These are phyloP conservation scores for Ceratocystis papillata DNA, from an alignment of 2,329 filamentous ascomycete species.

Conservation along the genomic window DNA sequence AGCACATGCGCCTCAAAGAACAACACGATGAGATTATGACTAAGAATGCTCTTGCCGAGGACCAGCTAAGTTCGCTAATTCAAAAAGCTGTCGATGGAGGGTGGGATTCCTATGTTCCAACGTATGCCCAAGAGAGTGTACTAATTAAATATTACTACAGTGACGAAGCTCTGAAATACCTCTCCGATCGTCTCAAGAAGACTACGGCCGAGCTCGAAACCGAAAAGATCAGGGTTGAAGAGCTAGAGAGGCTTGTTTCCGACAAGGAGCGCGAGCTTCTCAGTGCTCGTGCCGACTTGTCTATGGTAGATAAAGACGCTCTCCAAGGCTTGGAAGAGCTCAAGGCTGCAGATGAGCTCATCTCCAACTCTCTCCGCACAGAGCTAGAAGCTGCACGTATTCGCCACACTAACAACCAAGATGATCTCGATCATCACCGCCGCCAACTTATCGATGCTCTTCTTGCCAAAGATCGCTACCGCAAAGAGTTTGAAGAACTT, in stretches of 20 bases:
- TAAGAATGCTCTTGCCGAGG: conserved; percentile 46
- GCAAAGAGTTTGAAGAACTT: conserved; percentile 42
- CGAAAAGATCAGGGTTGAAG: conserved; percentile 35
- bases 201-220: conserved; percentile 40
- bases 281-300: conserved; percentile 43
- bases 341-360: conserved; percentile 48
- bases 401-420: conserved; percentile 39
- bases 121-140: neutral
- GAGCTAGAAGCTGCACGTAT: conserved; percentile 47
- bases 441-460: conserved; percentile 50
- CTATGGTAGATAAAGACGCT: conserved; percentile 44
- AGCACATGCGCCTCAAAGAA: conserved; percentile 42
- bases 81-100: conserved; percentile 43
- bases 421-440: conserved; percentile 48
- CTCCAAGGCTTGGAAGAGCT: conserved; percentile 46
- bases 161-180: conserved; percentile 30
- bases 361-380: conserved; percentile 46
- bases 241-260: conserved; percentile 40
- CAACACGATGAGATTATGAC: conserved; percentile 48
- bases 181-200: conserved; percentile 34
- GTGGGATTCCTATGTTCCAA: conserved; percentile 37
- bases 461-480: conserved; percentile 49
- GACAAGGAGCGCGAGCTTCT: conserved; percentile 48
- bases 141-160: conserved; percentile 19
- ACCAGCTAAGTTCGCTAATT: conserved; percentile 47